Conservation (phyloP, 2,329 filamentous ascomycete species). For the Amylocarpus encephaloides region DNA sequence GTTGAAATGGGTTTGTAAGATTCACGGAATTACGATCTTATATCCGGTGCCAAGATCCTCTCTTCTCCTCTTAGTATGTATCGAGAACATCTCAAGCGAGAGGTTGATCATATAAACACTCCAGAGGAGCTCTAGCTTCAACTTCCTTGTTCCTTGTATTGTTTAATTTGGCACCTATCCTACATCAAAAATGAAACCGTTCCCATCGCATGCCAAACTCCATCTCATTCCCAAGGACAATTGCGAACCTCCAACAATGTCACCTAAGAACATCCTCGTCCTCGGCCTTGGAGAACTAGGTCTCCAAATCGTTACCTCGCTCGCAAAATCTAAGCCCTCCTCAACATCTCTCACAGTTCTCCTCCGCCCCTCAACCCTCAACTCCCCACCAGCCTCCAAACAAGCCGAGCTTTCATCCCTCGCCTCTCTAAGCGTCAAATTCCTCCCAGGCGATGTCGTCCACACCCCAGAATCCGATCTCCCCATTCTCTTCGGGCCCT, state of each 20-base stretch:
- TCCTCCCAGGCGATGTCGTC: slow-evolving; percentile 31
- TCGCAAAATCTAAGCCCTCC: slow-evolving; percentile 40
- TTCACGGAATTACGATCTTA: too few species aligned
- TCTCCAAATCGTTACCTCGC: slow-evolving; percentile 45
- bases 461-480: slow-evolving; percentile 33
- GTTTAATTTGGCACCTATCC: too few species aligned
- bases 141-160: too few species aligned
- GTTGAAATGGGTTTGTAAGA: too few species aligned
- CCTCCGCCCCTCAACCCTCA: slow-evolving; percentile 44
- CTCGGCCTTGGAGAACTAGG: slow-evolving; percentile 62
- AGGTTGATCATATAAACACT: too few species aligned
- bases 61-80: too few species aligned
- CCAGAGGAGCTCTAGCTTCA: too few species aligned
- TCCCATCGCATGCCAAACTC: neutral
- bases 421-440: slow-evolving; percentile 13
- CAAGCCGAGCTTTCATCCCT: slow-evolving; percentile 38
- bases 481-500: slow-evolving; percentile 38
- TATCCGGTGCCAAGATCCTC: too few species aligned
- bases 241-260: neutral
- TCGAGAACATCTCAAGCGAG: too few species aligned
- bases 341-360: slow-evolving; percentile 42
- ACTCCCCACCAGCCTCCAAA: slow-evolving; percentile 35
- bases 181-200: neutral
- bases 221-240: neutral
- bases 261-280: slow-evolving; percentile 41